Evolutionary conservation across 345 rosid genomes (phyloP).

Genomic region (Gossypium raimondii): DNA sequence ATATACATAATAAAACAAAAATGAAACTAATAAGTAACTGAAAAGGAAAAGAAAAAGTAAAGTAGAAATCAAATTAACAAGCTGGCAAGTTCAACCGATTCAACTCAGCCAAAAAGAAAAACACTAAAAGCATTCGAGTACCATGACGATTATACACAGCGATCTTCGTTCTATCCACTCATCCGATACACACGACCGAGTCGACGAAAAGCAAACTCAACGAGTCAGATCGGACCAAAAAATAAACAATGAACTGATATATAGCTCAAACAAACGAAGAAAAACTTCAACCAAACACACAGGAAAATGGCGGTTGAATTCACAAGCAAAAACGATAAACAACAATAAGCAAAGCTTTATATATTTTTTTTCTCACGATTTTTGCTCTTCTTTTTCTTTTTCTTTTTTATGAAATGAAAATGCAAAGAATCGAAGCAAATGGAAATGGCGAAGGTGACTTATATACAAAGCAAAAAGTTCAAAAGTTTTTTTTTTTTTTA

Average conservation of each 20-base stretch:
- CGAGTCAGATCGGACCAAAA: conserved; percentile 15
- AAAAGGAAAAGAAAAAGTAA: not conserved
- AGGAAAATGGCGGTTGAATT: conserved; percentile 1
- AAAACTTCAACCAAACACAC: not conserved
- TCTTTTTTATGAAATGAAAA: not conserved
- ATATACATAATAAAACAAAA: not conserved
- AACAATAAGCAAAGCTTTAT: not conserved
- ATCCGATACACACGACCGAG: conserved; percentile 10
- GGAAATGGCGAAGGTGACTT: conserved; percentile 12
- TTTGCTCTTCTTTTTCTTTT: not conserved
- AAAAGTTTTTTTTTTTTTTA: not conserved
- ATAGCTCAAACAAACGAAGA: not conserved
- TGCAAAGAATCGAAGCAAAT: not conserved
- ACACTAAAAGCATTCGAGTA: not conserved
- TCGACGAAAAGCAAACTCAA: not conserved
- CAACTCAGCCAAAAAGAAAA: not conserved
- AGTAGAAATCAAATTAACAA: conserved; percentile 1
- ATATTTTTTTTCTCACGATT: not conserved
- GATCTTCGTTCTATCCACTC: conserved; percentile 12
- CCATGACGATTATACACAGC: conserved; percentile 15
- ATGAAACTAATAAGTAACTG: not conserved
- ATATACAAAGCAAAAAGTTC: conserved; percentile 8
- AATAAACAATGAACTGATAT: not conserved
- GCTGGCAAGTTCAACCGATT: conserved; percentile 8
- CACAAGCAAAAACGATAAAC: conserved; percentile 4